Base-by-base conservation (phyloP, 768 basidiomycete species). In the Amanita subjunquillea region DNA sequence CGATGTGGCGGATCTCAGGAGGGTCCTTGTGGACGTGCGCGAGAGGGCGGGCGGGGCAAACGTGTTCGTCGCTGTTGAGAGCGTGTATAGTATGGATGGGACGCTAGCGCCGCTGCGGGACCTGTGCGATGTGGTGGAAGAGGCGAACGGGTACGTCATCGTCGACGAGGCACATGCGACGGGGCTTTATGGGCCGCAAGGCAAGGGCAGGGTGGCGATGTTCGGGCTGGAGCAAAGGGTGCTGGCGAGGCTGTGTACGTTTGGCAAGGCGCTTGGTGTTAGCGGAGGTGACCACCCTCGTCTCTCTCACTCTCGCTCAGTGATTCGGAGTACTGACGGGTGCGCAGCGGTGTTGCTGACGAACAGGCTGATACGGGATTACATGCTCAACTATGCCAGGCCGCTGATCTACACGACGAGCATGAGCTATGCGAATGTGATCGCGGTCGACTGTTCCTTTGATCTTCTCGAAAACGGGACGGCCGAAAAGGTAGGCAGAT, bases 81-180 rank as follows among this genome's bases (percentile, higher is more conserved):
- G 82, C 36, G 66, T 97, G 42, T 97, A 97, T 59, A 89, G 85
- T 53, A 98, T 98, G 95, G 95, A 98, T 58, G 95, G 95, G 12
- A 95, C 92, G 25, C 76, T 95, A 54, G 76, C 86, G 0, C 92
- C 91, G 0, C 71, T 98, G 27, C 50, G 50, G 13, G 77, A 79
- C 40, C 82, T 96, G 44, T 77, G 85, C 34, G 74, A 78, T 25
- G 60, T 76, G 3, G 60, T 91, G 41, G 80, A 91, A 25, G 71
- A 76, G 38, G 38, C 27, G 2, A 87, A 87, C 61, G 82, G 73
- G 23, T 81, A 87, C 63, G 67, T 96, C 10, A 66, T 96, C 13
- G 83, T 97, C 0, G 95, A 97, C 55, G 94, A 96, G 63, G 95
- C 95, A 0, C 95, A 98, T 66, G 79, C 92, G 3, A 96, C 91